Base-by-base conservation (phyloP, 1,284 basidiomycete species). In the Sanguinoderma infundibulare region DNA sequence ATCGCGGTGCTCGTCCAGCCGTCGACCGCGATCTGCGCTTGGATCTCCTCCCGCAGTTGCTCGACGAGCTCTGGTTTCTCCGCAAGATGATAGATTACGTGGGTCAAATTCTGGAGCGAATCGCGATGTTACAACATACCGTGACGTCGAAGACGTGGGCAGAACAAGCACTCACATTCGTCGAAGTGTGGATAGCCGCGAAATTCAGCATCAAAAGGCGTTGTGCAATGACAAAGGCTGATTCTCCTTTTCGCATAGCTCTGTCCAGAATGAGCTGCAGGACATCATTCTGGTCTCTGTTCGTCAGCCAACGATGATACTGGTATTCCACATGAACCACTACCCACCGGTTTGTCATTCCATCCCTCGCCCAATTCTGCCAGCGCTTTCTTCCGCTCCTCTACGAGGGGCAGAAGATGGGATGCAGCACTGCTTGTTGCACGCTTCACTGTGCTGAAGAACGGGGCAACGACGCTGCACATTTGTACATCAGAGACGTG, bases 1-100 rank as follows among this genome's bases (percentile, higher is more conserved):
- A 85, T 69, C 0, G 78, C 72, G 0, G 66, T 64, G 63, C 82
- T 83, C 0, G 77, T 79, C 80, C 82, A 83, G 0, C 83, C 82
- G 32, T 82, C 74, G 28, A 71, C 68, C 0, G 64, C 59, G 12
- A 79, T 63, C 2, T 78, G 68, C 2, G 54, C 38, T 28, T 79
- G 77, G 0, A 82, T 72, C 67, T 86, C 83, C 36, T 82, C 78
- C 4, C 82, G 76, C 35, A 85, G 67, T 1, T 74, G 74, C n/a
- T 73, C 64, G 12, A 80, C 66, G 53, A 78, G 79, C 30, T 79
- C 70, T 0, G 80, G 79, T 46, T 75, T 63, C 0, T 75, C 73
- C 5, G 82, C 79, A 3, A 85, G 70, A 39, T 80, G 69, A 57
- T 71, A 80, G 6, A 85, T 50, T 0, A 73, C 73, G 49, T 76